Base-by-base conservation (phyloP, 192 early-diverging fungal genomes). In the Borealophlyctis nickersoniae region DNA sequence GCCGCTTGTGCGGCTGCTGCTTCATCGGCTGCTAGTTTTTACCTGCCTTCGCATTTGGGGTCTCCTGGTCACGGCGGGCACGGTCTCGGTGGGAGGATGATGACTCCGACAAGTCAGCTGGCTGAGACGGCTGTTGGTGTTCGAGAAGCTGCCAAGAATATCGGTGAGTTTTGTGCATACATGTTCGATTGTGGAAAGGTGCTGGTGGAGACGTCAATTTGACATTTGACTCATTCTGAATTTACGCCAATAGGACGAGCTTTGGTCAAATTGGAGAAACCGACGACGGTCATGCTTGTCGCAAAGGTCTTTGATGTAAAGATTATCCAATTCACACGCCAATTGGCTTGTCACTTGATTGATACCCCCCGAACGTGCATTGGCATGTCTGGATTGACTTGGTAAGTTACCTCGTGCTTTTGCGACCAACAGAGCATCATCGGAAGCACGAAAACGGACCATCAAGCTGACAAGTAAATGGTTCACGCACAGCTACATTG, bases 101-200 rank as follows among this genome's bases (percentile, higher is more conserved):
- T 61, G 60, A 61, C 60, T 1, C 60, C 65, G n/a, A 45, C 65
- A 7, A 14, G 19, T 61, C 29, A 67, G 32, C 59, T 71, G 23
- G 68, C 72, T 11, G 56, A 72, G 29, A 73, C 16, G 24, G 73
- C 73, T 26, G 66, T 74, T 22, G 57, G 35, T 28, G 58, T 74
- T 13, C 4, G 73, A 62, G 66, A 74, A 54, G 65, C 61, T 26
- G 73, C 73, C 3, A 74, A 75, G 50, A 50, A 31, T n/a, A 63
- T 74, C 9, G 73, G 73, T 74, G 48, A 7, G 33, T 58, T 2
- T n/a, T 51, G 39, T 7, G 39, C 39, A 45, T 13, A 19, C 9
- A 45, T 45, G 39, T 45, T 45, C 19, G 39, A 7, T 45, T 16
- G 45, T n/a, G n/a, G n/a, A n/a, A n/a, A n/a, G n/a, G n/a, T n/a